Evolutionary conservation across 768 basidiomycete species (phyloP).

Genomic region (Cystobasidium onofrii): DNA sequence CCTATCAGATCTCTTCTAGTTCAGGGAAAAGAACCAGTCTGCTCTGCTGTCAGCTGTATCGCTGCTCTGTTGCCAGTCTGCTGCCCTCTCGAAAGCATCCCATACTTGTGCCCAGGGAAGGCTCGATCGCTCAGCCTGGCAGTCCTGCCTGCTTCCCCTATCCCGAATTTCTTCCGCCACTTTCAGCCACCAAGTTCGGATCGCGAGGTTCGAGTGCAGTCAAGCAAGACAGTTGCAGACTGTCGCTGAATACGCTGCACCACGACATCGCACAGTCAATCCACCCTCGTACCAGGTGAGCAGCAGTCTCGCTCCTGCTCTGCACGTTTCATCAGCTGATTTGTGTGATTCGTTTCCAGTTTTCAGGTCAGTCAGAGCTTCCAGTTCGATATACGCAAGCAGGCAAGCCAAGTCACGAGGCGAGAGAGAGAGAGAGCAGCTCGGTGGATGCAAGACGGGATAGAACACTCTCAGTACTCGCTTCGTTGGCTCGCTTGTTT

Average conservation of each 20-base stretch:
- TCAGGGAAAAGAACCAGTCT: too few species aligned
- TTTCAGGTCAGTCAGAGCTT: not conserved
- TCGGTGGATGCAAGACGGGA: too few species aligned
- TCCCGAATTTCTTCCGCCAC: not conserved
- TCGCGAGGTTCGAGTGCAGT: not conserved
- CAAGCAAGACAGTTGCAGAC: not conserved
- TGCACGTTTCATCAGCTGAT: not conserved
- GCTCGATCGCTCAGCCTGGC: not conserved
- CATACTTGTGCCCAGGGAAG: not conserved
- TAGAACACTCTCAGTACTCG: not conserved
- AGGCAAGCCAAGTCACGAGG: not conserved
- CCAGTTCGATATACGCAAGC: not conserved
- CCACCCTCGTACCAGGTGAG: not conserved
- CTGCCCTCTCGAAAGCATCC: not conserved
- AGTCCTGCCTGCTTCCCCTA: not conserved
- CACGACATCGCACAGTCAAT: not conserved
- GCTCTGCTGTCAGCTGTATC: too few species aligned
- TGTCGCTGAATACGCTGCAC: not conserved
- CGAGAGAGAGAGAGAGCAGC: not conserved
- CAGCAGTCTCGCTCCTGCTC: not conserved
- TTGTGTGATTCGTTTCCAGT: not conserved
- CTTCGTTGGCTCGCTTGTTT: not conserved
- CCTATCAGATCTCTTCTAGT: too few species aligned
- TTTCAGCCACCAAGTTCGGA: not conserved
- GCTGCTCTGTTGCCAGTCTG: too few species aligned